Percentiles rank a stretch among this genome's conserved stretches.
Conservation (phyloP, 306 rosid species). For the Vigna reflexopilosa region DNA sequence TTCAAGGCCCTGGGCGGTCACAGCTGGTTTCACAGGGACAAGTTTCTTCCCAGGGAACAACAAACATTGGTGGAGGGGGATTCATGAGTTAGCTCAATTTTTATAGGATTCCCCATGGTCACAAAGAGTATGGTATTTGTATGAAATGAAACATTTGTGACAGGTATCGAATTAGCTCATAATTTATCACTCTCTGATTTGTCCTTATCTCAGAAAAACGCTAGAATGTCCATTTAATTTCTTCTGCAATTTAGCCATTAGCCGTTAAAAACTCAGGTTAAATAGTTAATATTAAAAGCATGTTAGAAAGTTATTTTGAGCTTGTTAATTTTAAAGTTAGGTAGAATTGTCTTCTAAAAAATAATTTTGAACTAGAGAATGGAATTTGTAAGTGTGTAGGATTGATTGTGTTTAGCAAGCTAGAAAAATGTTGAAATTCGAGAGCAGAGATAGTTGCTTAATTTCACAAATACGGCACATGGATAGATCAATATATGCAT, state of each 20-base stretch:
- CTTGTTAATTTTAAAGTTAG: neutral
- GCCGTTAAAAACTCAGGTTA: neutral
- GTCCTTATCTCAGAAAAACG: slow-evolving; percentile 1
- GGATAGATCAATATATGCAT: neutral
- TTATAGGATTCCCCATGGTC: neutral
- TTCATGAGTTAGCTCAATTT: slow-evolving; percentile 66
- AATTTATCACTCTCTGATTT: neutral
- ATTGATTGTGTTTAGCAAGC: too few relatives aligned
- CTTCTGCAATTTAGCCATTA: slow-evolving; percentile 1
- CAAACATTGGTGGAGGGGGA: slow-evolving; percentile 78
- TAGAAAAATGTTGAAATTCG: neutral
- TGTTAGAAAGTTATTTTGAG: neutral
- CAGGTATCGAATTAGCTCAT: neutral
- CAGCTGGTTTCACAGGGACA: slow-evolving; percentile 88
- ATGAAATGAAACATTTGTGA: neutral
- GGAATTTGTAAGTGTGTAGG: too few relatives aligned
- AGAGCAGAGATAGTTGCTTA: neutral
- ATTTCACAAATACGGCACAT: neutral
- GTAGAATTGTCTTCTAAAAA: too few relatives aligned
- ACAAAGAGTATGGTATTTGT: neutral
- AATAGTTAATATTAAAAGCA: slow-evolving; percentile 10
- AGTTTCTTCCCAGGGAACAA: slow-evolving; percentile 73
- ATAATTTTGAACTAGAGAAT: neutral
- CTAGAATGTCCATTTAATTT: neutral
- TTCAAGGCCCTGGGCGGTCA: slow-evolving; percentile 83